Evolutionary conservation across 73 alveolate genomes (phyloP).

Genomic region (Chromera velia): DNA sequence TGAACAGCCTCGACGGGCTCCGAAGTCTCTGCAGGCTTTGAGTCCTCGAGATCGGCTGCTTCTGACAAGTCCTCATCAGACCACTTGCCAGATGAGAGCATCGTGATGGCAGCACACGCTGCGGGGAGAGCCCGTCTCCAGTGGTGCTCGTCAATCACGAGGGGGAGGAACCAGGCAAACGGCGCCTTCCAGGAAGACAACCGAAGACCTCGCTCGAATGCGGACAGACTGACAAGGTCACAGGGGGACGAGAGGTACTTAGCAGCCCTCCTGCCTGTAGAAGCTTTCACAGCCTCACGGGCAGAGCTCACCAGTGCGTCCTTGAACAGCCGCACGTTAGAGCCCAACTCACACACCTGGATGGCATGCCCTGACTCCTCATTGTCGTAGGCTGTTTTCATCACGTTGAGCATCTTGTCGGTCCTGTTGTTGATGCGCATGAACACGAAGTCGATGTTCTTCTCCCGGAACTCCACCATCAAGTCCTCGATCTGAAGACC

Average conservation of each 20-base stretch:
- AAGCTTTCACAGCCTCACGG: no score
- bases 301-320: no score
- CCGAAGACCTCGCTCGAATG: background rate
- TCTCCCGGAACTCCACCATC: conserved; percentile 23
- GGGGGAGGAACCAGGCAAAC: background rate
- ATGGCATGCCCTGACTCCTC: no score
- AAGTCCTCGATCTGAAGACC: conserved; percentile 40
- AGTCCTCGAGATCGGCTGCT: no score
- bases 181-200: background rate
- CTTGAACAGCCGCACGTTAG: no score
- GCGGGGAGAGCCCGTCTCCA: background rate
- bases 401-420: conserved; percentile 46
- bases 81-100: no score
- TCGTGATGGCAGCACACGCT: no score
- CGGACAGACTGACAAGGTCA: background rate
- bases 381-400: background rate
- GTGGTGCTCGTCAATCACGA: background rate
- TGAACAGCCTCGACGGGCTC: no score
- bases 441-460: conserved; percentile 43
- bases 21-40: no score
- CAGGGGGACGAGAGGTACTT: conserved; percentile 1
- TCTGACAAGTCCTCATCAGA: no score
- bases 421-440: conserved; percentile 45
- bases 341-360: no score
- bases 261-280: no score